A percentile compares a stretch with the other conserved stretches of the same genome.
These are phyloP conservation scores for Microcyclospora tardicrescens DNA, from an alignment of 2,329 filamentous ascomycete genomes.

Conservation along the genomic window DNA sequence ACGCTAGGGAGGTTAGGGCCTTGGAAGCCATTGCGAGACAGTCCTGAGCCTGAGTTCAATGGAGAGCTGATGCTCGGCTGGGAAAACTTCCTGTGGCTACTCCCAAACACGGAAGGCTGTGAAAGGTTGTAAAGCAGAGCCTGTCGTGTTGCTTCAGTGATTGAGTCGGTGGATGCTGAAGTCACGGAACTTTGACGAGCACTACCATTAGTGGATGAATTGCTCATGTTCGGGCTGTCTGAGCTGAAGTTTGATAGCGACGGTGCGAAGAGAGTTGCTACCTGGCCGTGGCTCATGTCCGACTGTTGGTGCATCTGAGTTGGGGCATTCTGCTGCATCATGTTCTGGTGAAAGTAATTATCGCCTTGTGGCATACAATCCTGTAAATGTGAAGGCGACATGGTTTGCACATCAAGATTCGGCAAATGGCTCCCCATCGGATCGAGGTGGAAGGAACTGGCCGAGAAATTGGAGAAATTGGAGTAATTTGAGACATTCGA, in stretches of 20 bases:
- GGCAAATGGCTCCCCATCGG: slow-evolving; percentile 61
- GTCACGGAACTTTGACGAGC: slow-evolving; percentile 47
- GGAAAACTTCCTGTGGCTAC: slow-evolving; percentile 44
- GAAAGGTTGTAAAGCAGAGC: slow-evolving; percentile 49
- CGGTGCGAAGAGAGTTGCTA: slow-evolving; percentile 49
- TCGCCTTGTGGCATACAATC: slow-evolving; percentile 57
- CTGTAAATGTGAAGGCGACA: slow-evolving; percentile 64
- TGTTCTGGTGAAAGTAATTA: slow-evolving; percentile 61
- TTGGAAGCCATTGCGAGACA: slow-evolving; percentile 22
- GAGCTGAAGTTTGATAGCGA: slow-evolving; percentile 52
- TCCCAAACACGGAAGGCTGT: slow-evolving; percentile 42
- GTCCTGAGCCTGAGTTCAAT: slow-evolving; percentile 25
- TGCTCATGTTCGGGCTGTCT: slow-evolving; percentile 49
- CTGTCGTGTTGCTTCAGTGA: slow-evolving; percentile 53
- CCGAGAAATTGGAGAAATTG: slow-evolving; percentile 18
- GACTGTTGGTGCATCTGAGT: slow-evolving; percentile 5
- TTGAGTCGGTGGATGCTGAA: slow-evolving; percentile 49
- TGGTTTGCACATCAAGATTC: slow-evolving; percentile 57
- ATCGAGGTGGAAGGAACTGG: slow-evolving; percentile 62
- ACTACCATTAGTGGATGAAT: slow-evolving; percentile 58
- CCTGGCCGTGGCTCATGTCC: slow-evolving; percentile 21
- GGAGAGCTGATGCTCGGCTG: slow-evolving; percentile 45
- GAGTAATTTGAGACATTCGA: slow-evolving; percentile 19
- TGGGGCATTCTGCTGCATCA: slow-evolving; percentile 7
- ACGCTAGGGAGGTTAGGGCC: slow-evolving; percentile 58